Conservation (phyloP, 2,329 filamentous ascomycete species). For the Diaporthe sp. region DNA sequence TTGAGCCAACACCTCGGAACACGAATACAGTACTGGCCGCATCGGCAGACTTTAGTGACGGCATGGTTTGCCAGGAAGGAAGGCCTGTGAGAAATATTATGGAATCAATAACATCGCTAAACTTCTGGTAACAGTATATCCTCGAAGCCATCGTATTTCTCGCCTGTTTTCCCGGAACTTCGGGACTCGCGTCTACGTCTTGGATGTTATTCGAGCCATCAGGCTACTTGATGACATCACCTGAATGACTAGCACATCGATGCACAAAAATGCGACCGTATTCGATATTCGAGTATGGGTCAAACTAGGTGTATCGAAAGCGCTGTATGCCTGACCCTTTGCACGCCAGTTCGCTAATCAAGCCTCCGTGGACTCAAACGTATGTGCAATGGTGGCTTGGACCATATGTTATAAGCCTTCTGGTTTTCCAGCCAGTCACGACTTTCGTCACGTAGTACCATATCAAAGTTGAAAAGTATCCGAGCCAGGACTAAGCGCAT, state of each 20-base stretch:
- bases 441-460: constrained; percentile 55
- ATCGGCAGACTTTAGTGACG: too few species aligned
- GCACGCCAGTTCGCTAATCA: background rate
- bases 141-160: too few species aligned
- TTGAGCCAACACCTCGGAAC: too few species aligned
- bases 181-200: too few species aligned
- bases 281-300: background rate
- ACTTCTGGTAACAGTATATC: too few species aligned
- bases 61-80: too few species aligned
- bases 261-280: background rate
- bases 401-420: constrained; percentile 55
- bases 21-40: too few species aligned
- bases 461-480: constrained; percentile 64
- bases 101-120: too few species aligned
- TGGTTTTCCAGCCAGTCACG: constrained; percentile 55
- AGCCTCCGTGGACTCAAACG: constrained; percentile 48
- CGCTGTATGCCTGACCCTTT: background rate
- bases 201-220: background rate
- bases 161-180: too few species aligned
- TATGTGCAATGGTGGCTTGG: constrained; percentile 54
- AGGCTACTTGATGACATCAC: background rate
- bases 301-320: background rate
- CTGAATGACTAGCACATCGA: background rate
- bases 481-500: constrained; percentile 63
- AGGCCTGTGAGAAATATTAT: too few species aligned